phyloP scores from a whole-genome alignment of 1,139 yeast genomes.

The Kazachstania sp. region DNA sequence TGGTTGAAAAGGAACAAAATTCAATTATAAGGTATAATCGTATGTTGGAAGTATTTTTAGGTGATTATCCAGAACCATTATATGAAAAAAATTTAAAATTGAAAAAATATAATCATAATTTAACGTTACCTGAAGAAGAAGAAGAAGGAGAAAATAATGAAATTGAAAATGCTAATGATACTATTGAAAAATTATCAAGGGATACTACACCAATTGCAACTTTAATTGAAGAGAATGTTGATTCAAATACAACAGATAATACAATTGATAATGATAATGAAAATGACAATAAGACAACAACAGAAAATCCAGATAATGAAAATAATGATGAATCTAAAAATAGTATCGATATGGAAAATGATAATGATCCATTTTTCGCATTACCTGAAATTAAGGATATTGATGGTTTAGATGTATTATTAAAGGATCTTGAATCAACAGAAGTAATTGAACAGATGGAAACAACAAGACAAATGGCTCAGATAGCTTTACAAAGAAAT shows the following conservation, averaged over 20 bases:
- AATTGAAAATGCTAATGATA: conserved; percentile 2
- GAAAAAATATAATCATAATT: conserved; percentile 61
- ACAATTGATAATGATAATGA: background rate
- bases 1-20: conserved; percentile 72
- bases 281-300: conserved; percentile 12
- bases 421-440: conserved; percentile 31
- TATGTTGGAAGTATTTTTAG: conserved; percentile 68
- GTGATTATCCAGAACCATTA: conserved; percentile 71
- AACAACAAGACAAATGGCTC: conserved; percentile 57
- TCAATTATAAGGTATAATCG: conserved; percentile 63
- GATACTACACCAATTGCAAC: background rate
- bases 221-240: background rate
- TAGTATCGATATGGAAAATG: background rate
- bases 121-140: conserved; percentile 26
- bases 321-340: conserved; percentile 17
- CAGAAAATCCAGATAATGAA: conserved; percentile 51
- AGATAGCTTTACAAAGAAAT: conserved; percentile 73
- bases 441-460: conserved; percentile 43
- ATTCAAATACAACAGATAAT: background rate
- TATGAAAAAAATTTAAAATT: conserved; percentile 57
- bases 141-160: too few species aligned
- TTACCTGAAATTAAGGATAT: conserved; percentile 40
- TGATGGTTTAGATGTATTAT: conserved; percentile 13
- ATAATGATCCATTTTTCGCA: conserved; percentile 52
- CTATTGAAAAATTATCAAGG: conserved; percentile 3